phyloP scores from a whole-genome alignment of 805 yeast species.

The Candida germanica region DNA sequence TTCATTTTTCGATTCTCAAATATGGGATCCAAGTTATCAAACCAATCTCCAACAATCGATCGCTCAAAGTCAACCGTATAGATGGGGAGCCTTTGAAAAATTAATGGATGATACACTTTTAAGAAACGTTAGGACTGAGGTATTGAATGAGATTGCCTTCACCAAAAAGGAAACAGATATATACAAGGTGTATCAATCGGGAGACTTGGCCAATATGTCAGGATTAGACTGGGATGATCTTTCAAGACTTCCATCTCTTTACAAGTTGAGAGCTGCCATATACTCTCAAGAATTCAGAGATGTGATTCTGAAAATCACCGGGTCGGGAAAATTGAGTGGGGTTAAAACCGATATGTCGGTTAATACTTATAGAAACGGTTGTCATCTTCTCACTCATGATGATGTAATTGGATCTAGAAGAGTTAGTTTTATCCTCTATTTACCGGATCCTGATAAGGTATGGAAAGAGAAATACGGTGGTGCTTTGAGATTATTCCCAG shows the following conservation, averaged over 20 bases:
- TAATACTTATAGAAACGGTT: slow-evolving; percentile 87
- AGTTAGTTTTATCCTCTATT: slow-evolving; percentile 85
- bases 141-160: slow-evolving; percentile 78
- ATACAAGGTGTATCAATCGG: slow-evolving; percentile 87
- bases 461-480: slow-evolving; percentile 98
- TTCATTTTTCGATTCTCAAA: slow-evolving; percentile 43
- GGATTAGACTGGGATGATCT: slow-evolving; percentile 79
- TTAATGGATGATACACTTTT: slow-evolving; percentile 75
- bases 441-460: slow-evolving; percentile 84
- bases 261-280: slow-evolving; percentile 77
- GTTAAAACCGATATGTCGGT: slow-evolving; percentile 87
- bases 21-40: slow-evolving; percentile 46
- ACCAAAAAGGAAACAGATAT: slow-evolving; percentile 96
- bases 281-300: slow-evolving; percentile 86
- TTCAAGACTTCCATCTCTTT: slow-evolving; percentile 68
- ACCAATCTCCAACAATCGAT: slow-evolving; percentile 42
- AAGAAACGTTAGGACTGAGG: slow-evolving; percentile 79
- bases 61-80: slow-evolving; percentile 66
- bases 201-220: slow-evolving; percentile 86
- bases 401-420: slow-evolving; percentile 96
- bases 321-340: slow-evolving; percentile 90
- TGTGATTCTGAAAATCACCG: slow-evolving; percentile 70
- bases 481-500: slow-evolving; percentile 79
- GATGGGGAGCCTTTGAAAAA: slow-evolving; percentile 81
- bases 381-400: slow-evolving; percentile 93